These are phyloP conservation scores for Xerocomus cyaneibrunnescens DNA, from an alignment of 1,284 basidiomycete genomes.

Conservation along the genomic window DNA sequence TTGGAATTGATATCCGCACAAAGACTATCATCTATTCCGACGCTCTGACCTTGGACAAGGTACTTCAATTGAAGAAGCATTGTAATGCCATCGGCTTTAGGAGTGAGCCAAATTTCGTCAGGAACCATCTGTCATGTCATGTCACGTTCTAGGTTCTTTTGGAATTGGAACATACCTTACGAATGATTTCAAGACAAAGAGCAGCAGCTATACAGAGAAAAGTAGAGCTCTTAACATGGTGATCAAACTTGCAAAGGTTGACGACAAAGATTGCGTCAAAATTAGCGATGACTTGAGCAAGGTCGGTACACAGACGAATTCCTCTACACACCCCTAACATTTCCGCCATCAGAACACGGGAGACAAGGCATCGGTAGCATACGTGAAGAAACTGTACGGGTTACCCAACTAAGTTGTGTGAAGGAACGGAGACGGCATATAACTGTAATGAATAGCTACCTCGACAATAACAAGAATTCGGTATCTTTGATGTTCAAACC, in stretches of 20 bases:
- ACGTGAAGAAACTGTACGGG: constrained; percentile 29
- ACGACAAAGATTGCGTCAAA: constrained; percentile 80
- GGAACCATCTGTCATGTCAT: background rate
- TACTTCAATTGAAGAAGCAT: constrained; percentile 66
- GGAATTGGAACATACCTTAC: constrained; percentile 92
- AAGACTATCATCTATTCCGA: constrained; percentile 87
- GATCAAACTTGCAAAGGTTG: constrained; percentile 81
- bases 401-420: constrained; percentile 14
- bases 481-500: constrained; percentile 57
- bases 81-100: constrained; percentile 74
- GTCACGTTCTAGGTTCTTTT: constrained; percentile 56
- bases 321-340: background rate
- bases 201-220: constrained; percentile 54
- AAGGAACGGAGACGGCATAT: background rate
- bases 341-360: constrained; percentile 38
- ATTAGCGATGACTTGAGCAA: constrained; percentile 90
- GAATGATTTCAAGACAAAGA: constrained; percentile 75
- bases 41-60: constrained; percentile 69
- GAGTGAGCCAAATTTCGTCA: constrained; percentile 42
- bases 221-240: constrained; percentile 91
- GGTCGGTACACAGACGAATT: constrained; percentile 43
- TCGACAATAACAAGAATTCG: constrained; percentile 18
- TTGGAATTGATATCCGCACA: constrained; percentile 62
- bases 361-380: constrained; percentile 22
- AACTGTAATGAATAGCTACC: background rate